Evolutionary conservation across 352 stramenopile genomes (phyloP).

Genomic region (Pythium dissimile): DNA sequence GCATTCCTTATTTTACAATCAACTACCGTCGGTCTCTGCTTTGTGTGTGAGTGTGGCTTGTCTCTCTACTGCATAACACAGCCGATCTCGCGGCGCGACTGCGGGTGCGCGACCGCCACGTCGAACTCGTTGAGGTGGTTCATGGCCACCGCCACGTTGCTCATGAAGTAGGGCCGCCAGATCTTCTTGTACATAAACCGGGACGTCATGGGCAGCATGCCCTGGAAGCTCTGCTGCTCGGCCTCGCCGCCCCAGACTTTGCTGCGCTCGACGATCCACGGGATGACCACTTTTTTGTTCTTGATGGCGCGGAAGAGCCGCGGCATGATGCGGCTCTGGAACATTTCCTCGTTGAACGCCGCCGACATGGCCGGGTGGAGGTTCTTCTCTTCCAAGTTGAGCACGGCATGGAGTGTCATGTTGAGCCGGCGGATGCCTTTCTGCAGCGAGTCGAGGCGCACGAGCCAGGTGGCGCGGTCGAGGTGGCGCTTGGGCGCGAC

Average conservation of each 20-base stretch:
- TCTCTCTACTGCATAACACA: slow-evolving; percentile 23
- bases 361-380: slow-evolving; percentile 52
- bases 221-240: slow-evolving; percentile 64
- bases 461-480: slow-evolving; percentile 42
- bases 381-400: slow-evolving; percentile 75
- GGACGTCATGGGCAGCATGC: slow-evolving; percentile 71
- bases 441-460: slow-evolving; percentile 60
- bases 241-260: slow-evolving; percentile 78
- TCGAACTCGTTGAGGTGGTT: slow-evolving; percentile 79
- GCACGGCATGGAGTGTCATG: slow-evolving; percentile 53
- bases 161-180: slow-evolving; percentile 81
- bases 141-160: slow-evolving; percentile 73
- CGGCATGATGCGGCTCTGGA: slow-evolving; percentile 72
- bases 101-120: background rate
- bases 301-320: slow-evolving; percentile 73
- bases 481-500: slow-evolving; percentile 22
- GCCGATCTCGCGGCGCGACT: slow-evolving; percentile 16
- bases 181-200: slow-evolving; percentile 83
- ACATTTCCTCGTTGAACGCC: slow-evolving; percentile 72
- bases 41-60: no score
- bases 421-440: slow-evolving; percentile 66
- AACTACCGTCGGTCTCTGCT: no score
- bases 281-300: slow-evolving; percentile 75
- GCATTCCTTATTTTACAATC: slow-evolving; percentile 16
- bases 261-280: slow-evolving; percentile 82